Evolutionary conservation across 2,329 filamentous ascomycete genomes (phyloP), one percentile per base, ranked within the genome.

Genomic region (Fusarium sp.): DNA sequence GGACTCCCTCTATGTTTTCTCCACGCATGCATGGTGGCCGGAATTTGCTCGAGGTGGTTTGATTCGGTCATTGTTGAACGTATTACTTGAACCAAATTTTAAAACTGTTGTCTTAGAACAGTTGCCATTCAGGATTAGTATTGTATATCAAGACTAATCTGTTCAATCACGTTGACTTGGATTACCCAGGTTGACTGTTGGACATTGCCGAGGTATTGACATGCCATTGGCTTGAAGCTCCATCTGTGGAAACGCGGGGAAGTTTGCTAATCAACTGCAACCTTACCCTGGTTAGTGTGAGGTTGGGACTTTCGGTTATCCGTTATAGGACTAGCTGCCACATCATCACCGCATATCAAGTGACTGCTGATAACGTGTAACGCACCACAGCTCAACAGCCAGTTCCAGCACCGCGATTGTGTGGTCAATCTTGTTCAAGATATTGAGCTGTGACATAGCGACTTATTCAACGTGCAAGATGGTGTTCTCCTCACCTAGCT

Each of bases 1-100:
- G 71, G 71, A 31, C 71, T 75, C 43, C 77, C 78, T 54, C 64
- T 72, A 48, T 79, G 75, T 59, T 79, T 79, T 39, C 76, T 73
- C 79, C 79, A 81, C 1, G 77, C 78, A 46, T 70, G 66, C 79
- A 81, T 80, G 4, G 76, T 76, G 10, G 38, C 15, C 15, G 63
- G 48, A 1, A 48, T 7, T 22, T 22, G 36, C 18, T 53, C 55
- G 8, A 31, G 10, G 9, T 42, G 38, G 17, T 39, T 18, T 2
- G n/a, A n/a, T 0, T n/a, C 17, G 13, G 36, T 5, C 57, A 60
- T 60, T 18, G 34, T n/a, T 14, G 15, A 7, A 5, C 26, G 9
- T 13, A 13, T 4, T 50, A 14, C 33, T 38, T 39, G 38, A 10
- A 26, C 9, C 22, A 11, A 26, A 14, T 14, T 50, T 18, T 3